Conservation (phyloP, 495 filamentous ascomycete species). For the Tuber microsphaerosporum region DNA sequence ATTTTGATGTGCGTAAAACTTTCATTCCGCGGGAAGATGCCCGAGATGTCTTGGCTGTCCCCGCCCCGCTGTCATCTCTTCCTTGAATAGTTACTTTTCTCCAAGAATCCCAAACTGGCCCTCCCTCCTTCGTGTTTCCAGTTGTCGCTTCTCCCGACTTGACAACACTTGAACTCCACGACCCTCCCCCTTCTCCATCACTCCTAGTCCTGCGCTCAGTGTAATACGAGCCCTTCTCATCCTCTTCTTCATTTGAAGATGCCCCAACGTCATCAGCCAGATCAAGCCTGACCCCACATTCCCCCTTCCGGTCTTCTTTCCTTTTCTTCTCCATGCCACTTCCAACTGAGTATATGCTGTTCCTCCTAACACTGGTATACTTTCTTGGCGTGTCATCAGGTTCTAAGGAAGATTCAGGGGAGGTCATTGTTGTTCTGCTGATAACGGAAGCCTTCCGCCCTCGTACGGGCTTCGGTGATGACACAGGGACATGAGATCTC, state of each 20-base stretch:
- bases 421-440: constrained; percentile 13
- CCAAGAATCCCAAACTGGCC: constrained; percentile 37
- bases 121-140: constrained; percentile 14
- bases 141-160: constrained; percentile 15
- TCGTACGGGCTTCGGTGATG: constrained; percentile 36
- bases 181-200: constrained; percentile 39
- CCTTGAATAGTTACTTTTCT: constrained; percentile 23
- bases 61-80: neutral
- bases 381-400: constrained; percentile 21
- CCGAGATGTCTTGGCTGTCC: constrained; percentile 24
- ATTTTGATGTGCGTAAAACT: constrained; percentile 39
- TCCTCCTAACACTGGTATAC: constrained; percentile 25
- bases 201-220: constrained; percentile 51
- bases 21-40: constrained; percentile 36
- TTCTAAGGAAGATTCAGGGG: constrained; percentile 12
- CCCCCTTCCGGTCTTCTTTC: constrained; percentile 13
- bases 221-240: constrained; percentile 54
- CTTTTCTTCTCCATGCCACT: constrained; percentile 20
- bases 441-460: constrained; percentile 37
- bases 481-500: constrained; percentile 31
- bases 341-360: constrained; percentile 13
- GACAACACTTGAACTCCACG: constrained; percentile 44
- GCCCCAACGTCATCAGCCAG: constrained; percentile 45
- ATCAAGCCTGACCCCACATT: constrained; percentile 10
- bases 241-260: constrained; percentile 46